phyloP scores from a whole-genome alignment of 2,329 filamentous ascomycete species.

The Cercospora berteroae region DNA sequence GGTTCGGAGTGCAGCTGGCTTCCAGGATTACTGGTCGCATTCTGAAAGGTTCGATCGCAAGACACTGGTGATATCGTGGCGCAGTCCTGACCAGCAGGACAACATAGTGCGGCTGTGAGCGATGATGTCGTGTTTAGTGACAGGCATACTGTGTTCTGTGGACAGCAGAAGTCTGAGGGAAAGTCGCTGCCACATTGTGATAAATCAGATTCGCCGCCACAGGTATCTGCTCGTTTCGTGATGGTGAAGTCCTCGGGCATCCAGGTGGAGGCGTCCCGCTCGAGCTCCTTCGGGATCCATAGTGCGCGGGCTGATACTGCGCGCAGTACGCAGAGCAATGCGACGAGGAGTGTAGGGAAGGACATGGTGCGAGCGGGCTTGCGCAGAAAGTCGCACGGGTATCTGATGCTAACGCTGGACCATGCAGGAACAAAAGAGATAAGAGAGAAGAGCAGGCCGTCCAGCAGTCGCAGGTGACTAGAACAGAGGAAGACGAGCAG shows the following conservation, averaged over 20 bases:
- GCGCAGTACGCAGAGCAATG: slow-evolving; percentile 28
- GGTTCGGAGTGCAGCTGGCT: slow-evolving; percentile 67
- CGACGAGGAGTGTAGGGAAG: slow-evolving; percentile 28
- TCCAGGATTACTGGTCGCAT: slow-evolving; percentile 56
- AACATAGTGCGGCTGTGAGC: slow-evolving; percentile 69
- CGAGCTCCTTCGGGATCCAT: slow-evolving; percentile 28
- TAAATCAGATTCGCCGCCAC: slow-evolving; percentile 50
- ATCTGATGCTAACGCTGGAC: slow-evolving; percentile 15
- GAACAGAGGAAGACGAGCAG: slow-evolving; percentile 11
- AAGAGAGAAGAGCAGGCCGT: slow-evolving; percentile 18
- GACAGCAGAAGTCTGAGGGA: slow-evolving; percentile 67
- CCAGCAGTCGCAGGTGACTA: slow-evolving; percentile 16
- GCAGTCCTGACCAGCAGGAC: slow-evolving; percentile 60
- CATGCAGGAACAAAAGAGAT: slow-evolving; percentile 14
- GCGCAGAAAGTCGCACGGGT: slow-evolving; percentile 19
- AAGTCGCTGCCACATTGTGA: slow-evolving; percentile 56
- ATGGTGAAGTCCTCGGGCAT: slow-evolving; percentile 23
- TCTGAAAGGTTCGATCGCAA: slow-evolving; percentile 63
- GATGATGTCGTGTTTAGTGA: slow-evolving; percentile 61
- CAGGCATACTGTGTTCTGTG: slow-evolving; percentile 54
- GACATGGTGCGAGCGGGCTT: slow-evolving; percentile 20
- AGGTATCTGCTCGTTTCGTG: slow-evolving; percentile 39
- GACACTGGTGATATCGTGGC: slow-evolving; percentile 60
- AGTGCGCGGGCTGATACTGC: slow-evolving; percentile 26
- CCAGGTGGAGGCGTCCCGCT: slow-evolving; percentile 19